Conservation (phyloP, 495 filamentous ascomycete species). For the Penicillium goetzii region DNA sequence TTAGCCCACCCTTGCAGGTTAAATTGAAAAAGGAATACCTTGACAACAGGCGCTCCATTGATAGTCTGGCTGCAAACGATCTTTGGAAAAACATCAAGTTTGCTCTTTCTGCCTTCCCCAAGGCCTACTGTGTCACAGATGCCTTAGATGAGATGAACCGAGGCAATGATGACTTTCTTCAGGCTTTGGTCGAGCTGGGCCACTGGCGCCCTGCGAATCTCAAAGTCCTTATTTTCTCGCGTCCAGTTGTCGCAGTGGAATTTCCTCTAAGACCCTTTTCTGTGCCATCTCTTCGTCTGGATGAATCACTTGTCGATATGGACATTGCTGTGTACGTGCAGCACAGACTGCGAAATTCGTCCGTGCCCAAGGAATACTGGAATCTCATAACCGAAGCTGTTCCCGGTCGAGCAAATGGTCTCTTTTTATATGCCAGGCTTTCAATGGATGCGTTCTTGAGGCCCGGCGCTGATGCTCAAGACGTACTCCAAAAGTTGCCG, state of each 20-base stretch:
- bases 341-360: conserved; percentile 26
- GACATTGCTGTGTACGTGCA: conserved; percentile 49
- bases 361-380: conserved; percentile 36
- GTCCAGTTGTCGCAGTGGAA: background rate
- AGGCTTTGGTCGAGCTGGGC: conserved; percentile 36
- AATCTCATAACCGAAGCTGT: conserved; percentile 16
- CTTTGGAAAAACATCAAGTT: conserved; percentile 1
- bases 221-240: conserved; percentile 48
- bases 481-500: conserved; percentile 38
- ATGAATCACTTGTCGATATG: conserved; percentile 30
- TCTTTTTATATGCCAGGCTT: conserved; percentile 44
- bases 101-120: background rate
- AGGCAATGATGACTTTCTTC: conserved; percentile 44
- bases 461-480: conserved; percentile 19
- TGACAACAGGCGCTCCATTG: background rate
- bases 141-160: background rate
- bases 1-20: conserved; percentile 42
- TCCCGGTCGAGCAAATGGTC: conserved; percentile 18
- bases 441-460: conserved; percentile 47
- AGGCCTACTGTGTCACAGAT: conserved; percentile 1
- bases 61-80: background rate
- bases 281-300: conserved; percentile 9
- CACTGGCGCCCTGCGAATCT: conserved; percentile 39
- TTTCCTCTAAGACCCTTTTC: background rate
- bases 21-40: conserved; percentile 1